These are phyloP conservation scores for Pachysandra terminalis DNA, from an alignment of 164 flowering plant genomes.

Conservation along the genomic window DNA sequence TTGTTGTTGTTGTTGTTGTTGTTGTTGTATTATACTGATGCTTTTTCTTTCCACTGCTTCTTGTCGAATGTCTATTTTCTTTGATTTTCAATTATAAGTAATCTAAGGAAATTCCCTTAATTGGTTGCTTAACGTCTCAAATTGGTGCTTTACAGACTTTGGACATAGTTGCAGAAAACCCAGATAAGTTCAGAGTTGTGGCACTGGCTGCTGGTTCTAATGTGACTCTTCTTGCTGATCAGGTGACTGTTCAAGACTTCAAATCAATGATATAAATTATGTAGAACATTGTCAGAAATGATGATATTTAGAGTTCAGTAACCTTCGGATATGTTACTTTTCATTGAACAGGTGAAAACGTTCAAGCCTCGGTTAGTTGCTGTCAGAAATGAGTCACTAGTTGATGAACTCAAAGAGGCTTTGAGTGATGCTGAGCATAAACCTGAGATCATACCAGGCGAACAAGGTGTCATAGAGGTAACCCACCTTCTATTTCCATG, in stretches of 20 bases:
- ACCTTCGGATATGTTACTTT: neutral
- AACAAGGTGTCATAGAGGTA: constrained; percentile 89
- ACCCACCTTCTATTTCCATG: neutral
- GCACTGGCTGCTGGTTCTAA: constrained; percentile 99
- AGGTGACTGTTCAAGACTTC: constrained; percentile 40
- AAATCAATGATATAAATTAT: neutral
- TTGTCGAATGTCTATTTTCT: too few species aligned
- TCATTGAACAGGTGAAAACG: constrained; percentile 56
- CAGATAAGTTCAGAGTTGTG: constrained; percentile 86
- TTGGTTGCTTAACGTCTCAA: neutral
- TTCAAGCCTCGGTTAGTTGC: constrained; percentile 87
- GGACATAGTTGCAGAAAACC: constrained; percentile 96
- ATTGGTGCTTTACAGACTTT: constrained; percentile 60
- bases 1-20: too few species aligned
- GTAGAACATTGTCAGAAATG: constrained; percentile 1
- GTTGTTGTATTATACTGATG: too few species aligned
- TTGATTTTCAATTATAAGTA: too few species aligned
- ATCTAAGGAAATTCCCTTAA: neutral
- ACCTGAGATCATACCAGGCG: constrained; percentile 96
- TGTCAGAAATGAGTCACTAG: constrained; percentile 67
- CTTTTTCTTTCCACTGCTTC: neutral
- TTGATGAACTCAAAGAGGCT: constrained; percentile 83
- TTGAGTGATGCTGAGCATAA: constrained; percentile 70
- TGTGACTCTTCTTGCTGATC: constrained; percentile 96
- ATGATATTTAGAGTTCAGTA: neutral